phyloP scores from a whole-genome alignment of 305 asterid species.

The Ilex paraguariensis region DNA sequence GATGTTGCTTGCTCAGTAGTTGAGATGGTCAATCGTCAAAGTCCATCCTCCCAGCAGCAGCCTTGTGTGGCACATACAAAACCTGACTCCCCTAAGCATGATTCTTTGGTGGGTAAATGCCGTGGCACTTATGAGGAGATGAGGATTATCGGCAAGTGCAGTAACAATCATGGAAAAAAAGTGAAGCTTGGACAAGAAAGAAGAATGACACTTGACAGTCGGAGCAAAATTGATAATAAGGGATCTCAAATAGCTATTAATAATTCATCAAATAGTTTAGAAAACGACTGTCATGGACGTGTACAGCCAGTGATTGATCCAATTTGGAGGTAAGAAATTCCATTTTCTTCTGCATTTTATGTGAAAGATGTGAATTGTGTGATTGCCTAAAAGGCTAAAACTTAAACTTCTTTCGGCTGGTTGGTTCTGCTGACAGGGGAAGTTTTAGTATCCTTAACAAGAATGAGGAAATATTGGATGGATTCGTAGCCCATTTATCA shows the following conservation, averaged over 20 bases:
- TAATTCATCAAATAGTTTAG: no score
- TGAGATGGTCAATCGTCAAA: background rate
- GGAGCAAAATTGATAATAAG: no score
- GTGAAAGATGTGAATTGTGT: background rate
- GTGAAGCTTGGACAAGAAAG: conserved; percentile 2
- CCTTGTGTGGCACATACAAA: background rate
- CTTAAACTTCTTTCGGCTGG: background rate
- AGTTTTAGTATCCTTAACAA: conserved; percentile 18
- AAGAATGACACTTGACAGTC: conserved; percentile 2
- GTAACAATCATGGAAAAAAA: background rate
- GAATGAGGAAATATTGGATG: conserved; percentile 10
- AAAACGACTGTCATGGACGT: background rate
- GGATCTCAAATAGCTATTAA: no score
- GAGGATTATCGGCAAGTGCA: background rate
- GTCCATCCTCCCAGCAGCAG: background rate
- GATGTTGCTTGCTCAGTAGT: background rate
- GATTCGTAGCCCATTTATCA: conserved; percentile 39
- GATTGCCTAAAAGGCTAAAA: background rate
- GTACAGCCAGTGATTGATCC: conserved; percentile 42
- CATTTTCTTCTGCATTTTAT: background rate
- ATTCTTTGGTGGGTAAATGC: background rate
- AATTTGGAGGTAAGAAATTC: conserved; percentile 63
- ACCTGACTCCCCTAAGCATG: background rate
- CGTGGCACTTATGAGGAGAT: background rate
- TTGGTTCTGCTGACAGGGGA: conserved; percentile 36